These are phyloP conservation scores for Aspergillus kassunensis DNA, from an alignment of 495 filamentous ascomycete species.

Conservation along the genomic window DNA sequence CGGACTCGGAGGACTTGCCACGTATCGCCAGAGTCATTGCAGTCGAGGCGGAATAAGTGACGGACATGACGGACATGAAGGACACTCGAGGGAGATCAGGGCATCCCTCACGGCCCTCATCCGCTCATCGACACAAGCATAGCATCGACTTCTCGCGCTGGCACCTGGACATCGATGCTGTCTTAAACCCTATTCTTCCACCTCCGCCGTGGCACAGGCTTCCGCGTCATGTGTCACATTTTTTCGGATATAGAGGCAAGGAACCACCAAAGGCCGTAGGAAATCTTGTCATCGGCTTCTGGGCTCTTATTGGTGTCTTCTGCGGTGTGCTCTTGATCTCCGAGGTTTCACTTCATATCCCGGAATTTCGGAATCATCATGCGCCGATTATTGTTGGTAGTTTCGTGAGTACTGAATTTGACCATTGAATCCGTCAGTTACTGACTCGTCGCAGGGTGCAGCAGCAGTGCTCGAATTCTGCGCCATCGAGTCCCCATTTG, in stretches of 20 bases:
- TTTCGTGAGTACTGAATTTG: conserved; percentile 32
- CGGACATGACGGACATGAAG: not conserved
- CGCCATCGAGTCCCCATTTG: conserved; percentile 73
- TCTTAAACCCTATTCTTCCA: conserved; percentile 60
- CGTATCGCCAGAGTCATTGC: no score
- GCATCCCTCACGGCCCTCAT: conserved; percentile 2
- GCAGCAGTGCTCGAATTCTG: conserved; percentile 73
- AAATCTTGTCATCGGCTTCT: conserved; percentile 36
- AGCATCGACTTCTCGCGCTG: conserved; percentile 25
- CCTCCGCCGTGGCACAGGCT: conserved; percentile 37
- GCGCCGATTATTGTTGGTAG: conserved; percentile 38
- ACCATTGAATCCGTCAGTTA: not conserved
- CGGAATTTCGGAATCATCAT: conserved; percentile 33
- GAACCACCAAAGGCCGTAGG: conserved; percentile 27
- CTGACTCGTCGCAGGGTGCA: conserved; percentile 54
- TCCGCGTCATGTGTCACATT: conserved; percentile 36
- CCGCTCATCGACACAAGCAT: not conserved
- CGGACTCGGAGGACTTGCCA: not conserved
- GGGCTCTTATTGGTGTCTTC: conserved; percentile 44
- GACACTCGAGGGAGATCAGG: not conserved
- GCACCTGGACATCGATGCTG: conserved; percentile 64
- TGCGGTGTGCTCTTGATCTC: conserved; percentile 41
- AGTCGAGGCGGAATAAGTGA: no score
- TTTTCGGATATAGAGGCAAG: conserved; percentile 37
- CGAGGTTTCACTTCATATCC: conserved; percentile 36